Evolutionary conservation across 1,284 basidiomycete species (phyloP), one percentile per base, ranked within the genome.

Genomic region (Fomitopsis schrenkii): DNA sequence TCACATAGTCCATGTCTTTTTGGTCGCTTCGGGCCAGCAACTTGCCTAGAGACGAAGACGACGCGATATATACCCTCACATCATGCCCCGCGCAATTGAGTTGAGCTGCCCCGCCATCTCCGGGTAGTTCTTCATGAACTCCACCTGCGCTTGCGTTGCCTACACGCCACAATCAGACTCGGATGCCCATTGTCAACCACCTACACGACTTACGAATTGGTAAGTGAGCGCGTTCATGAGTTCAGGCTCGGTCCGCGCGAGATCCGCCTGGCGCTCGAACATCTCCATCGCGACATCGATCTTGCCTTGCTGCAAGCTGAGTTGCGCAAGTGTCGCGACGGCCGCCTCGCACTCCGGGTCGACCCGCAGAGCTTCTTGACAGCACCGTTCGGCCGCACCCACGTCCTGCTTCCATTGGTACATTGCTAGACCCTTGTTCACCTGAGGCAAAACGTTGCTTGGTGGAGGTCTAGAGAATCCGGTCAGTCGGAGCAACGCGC

Each of bases 341-440:
- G 97, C 97, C 12, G 97, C 94, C 73, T 99, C 97, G 77, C 97
- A 99, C 68, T 97, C 95, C 17, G 91, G 82, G 75, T 98, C 97
- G 63, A 95, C 87, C 55, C 82, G 79, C 42, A 99, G 80, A 0
- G 97, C 97, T 74, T 98, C 90, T 63, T 88, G 80, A 74, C 95
- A 98, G 68, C 95, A 90, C 30, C 80, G 76, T 74, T 97, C 95
- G 8, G 96, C 96, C 0, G 85, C 87, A 2, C 77, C 79, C 59
- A 94, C 83, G 72, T 98, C 95, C 74, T 97, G 93, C 76, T 95
- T 94, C 92, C 93, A 97, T 79, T 98, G 97, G 84, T 91, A 98
- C 57, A 98, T 73, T 0, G 95, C 91, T 30, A 99, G 86, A 22
- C 97, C 96, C 76, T 98, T 98, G 87, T 99, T 99, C 66, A 99